Conservation (phyloP, 108 stramenopile genomes). For the Cafeteria roenbergensis region DNA sequence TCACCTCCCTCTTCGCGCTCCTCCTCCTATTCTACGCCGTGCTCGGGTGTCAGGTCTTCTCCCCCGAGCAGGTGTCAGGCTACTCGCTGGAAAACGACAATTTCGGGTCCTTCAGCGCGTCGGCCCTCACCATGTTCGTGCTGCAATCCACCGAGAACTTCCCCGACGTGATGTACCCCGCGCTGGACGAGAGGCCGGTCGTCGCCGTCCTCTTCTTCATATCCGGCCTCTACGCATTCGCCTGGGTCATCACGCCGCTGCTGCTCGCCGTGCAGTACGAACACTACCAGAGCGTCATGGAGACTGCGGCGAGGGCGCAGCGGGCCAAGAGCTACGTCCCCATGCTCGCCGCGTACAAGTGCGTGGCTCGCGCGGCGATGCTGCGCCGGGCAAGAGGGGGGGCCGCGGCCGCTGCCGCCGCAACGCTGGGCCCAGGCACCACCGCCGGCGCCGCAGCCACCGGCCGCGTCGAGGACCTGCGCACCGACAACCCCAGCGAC, state of each 20-base stretch:
- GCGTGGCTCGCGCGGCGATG: background rate
- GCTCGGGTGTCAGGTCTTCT: background rate
- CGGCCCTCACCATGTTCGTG: constrained; percentile 14
- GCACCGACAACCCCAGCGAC: background rate
- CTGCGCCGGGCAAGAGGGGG: background rate
- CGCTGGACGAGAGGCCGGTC: background rate
- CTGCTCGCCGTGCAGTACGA: background rate
- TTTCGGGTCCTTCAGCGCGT: background rate
- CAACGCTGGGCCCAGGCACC: too few relatives aligned
- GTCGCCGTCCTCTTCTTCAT: background rate
- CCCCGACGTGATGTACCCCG: constrained; percentile 11
- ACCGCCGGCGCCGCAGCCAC: background rate
- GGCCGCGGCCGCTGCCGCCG: background rate
- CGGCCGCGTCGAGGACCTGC: background rate
- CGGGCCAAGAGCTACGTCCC: background rate
- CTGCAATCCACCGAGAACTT: constrained; percentile 15
- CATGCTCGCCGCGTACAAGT: background rate
- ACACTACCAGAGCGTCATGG: background rate
- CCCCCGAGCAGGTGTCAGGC: background rate
- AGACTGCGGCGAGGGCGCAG: background rate
- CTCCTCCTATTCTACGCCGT: background rate
- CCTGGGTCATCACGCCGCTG: background rate
- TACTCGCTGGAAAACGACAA: background rate
- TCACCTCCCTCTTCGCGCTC: background rate
- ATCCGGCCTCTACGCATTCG: background rate